Evolutionary conservation across 2,329 filamentous ascomycete species (phyloP).

Genomic region (Alternaria conjuncta): DNA sequence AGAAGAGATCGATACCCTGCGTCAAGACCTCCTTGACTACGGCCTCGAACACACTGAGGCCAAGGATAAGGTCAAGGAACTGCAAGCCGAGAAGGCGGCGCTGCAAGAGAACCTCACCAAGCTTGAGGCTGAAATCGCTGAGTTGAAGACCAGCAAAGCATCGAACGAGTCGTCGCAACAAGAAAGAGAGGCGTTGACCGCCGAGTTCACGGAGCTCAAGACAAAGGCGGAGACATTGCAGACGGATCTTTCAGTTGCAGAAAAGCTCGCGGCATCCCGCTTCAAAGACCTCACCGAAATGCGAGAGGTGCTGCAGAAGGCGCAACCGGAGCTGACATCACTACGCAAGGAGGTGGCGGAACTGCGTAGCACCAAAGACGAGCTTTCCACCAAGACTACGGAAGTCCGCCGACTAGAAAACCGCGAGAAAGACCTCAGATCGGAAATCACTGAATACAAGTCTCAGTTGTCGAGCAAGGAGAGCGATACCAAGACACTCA

Average conservation of each 20-base stretch:
- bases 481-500: slow-evolving; percentile 75
- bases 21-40: slow-evolving; percentile 78
- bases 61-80: slow-evolving; percentile 74
- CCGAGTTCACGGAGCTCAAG: slow-evolving; percentile 75
- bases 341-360: slow-evolving; percentile 78
- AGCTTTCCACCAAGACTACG: slow-evolving; percentile 66
- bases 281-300: slow-evolving; percentile 89
- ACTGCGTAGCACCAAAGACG: slow-evolving; percentile 76
- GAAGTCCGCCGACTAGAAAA: slow-evolving; percentile 80
- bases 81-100: slow-evolving; percentile 71
- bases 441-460: slow-evolving; percentile 73
- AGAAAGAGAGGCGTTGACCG: slow-evolving; percentile 63
- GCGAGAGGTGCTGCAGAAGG: slow-evolving; percentile 78
- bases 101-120: slow-evolving; percentile 69
- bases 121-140: slow-evolving; percentile 73
- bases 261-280: slow-evolving; percentile 83
- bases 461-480: slow-evolving; percentile 76
- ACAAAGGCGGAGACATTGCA: slow-evolving; percentile 72
- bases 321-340: slow-evolving; percentile 82
- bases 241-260: slow-evolving; percentile 82
- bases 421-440: slow-evolving; percentile 79
- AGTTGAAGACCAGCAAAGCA: slow-evolving; percentile 58
- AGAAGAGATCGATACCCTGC: slow-evolving; percentile 85
- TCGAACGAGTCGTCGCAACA: slow-evolving; percentile 58
- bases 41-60: slow-evolving; percentile 85